phyloP scores from a whole-genome alignment of 257 asterid species.

The Capsicum baccatum region DNA sequence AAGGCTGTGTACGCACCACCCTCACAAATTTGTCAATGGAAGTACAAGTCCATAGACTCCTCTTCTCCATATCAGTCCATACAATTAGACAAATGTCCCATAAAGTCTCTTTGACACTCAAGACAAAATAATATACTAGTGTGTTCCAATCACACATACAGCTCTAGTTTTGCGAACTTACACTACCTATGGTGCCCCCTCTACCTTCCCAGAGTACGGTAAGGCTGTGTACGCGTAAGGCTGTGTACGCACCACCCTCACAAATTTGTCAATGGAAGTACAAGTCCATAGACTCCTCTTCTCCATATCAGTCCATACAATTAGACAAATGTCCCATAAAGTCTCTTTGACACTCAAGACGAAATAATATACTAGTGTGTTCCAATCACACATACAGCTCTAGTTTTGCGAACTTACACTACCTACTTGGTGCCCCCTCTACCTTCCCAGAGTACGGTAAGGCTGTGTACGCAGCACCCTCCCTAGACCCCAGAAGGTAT shows the following conservation, averaged over 20 bases:
- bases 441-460: neutral
- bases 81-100: neutral
- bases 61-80: neutral
- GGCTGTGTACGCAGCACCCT: neutral
- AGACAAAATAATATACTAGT: conserved; percentile 12
- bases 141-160: neutral
- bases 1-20: neutral
- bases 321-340: neutral
- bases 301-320: conserved; percentile 1
- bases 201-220: neutral
- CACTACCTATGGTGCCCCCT: neutral
- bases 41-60: neutral
- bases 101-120: neutral
- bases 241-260: neutral
- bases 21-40: neutral
- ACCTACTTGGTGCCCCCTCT: neutral
- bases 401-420: neutral
- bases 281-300: neutral
- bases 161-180: neutral
- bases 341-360: neutral
- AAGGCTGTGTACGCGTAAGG: too few relatives aligned
- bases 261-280: neutral
- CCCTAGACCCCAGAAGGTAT: neutral
- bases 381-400: neutral
- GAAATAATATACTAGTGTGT: neutral